Evolutionary conservation across 352 stramenopile genomes (phyloP), one percentile per base, ranked within the genome.

Genomic region (Globisporangium takayamanum): DNA sequence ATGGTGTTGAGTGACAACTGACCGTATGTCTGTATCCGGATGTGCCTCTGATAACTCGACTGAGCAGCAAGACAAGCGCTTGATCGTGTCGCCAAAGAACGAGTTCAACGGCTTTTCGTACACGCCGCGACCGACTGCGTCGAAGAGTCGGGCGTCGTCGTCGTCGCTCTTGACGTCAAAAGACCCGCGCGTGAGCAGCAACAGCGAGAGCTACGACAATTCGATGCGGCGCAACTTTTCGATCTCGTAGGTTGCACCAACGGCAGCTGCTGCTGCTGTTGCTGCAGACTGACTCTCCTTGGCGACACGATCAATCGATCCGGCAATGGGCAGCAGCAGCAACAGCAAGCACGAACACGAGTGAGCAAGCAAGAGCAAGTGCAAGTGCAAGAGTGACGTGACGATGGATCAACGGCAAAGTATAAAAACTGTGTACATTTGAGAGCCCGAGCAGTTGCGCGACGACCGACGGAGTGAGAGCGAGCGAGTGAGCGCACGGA

Each of bases 21-120:
- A 5, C 25, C 60, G 28, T 64, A 18, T 57, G 50, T 3, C 0
- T 45, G 30, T 11, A 22, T 68, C n/a, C 45, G 0, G 57, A 46
- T 46, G 12, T 46, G 18, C 41, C 6, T 46, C 41, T 18, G 15
- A 6, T 15, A 6, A 50, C 56, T 39, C 20, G 11, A 48, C 1
- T 57, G 22, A 69, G 41, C 69, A 92, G 74, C 80, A 91, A 69
- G 83, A 92, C 59, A 83, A 81, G 52, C 80, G 83, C 8, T 63
- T 92, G 18, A 62, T 71, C 6, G 66, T 89, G 39, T 92, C 83
- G 18, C 83, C 83, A 8, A 89, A 90, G 63, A 92, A 94, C 66
- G 83, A 93, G 58, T 94, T 94, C 62, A 74, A 88, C 47, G 83
- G 83, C 20, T 94, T 94, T 50, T 94, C 85, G 39, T 94, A 88